phyloP scores from a whole-genome alignment of 2,329 filamentous ascomycete species.

The Monascus ruber region DNA sequence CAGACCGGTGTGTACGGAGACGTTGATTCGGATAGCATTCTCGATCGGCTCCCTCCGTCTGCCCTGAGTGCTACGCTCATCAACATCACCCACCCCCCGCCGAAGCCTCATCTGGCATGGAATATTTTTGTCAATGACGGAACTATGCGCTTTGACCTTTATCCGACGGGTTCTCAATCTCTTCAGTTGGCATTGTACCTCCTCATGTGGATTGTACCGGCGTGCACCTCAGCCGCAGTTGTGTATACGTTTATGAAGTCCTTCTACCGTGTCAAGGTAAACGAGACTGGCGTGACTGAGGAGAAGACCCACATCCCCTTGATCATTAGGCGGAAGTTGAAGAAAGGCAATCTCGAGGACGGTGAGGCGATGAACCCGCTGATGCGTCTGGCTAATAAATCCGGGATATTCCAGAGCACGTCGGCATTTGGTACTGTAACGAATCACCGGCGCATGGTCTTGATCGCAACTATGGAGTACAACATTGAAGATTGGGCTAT shows the following conservation, averaged over 20 bases:
- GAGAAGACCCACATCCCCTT: constrained; percentile 33
- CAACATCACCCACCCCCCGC: constrained; percentile 48
- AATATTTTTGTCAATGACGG: constrained; percentile 46
- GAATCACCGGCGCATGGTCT: constrained; percentile 42
- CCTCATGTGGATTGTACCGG: constrained; percentile 43
- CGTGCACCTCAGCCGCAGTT: constrained; percentile 38
- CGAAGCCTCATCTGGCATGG: constrained; percentile 45
- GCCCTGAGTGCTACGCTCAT: constrained; percentile 45
- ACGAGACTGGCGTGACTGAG: constrained; percentile 44
- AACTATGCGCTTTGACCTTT: constrained; percentile 39
- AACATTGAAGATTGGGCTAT: constrained; percentile 60
- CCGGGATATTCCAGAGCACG: constrained; percentile 26
- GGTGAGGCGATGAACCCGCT: constrained; percentile 22
- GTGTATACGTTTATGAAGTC: constrained; percentile 49
- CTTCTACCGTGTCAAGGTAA: constrained; percentile 55
- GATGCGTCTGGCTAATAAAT: constrained; percentile 23
- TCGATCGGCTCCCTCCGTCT: constrained; percentile 52
- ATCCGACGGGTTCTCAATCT: constrained; percentile 43
- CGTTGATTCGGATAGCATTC: constrained; percentile 47
- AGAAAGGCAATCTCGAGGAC: constrained; percentile 12
- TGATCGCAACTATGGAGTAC: constrained; percentile 62
- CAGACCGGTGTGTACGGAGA: constrained; percentile 50
- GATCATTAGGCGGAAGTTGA: constrained; percentile 24
- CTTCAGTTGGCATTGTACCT: constrained; percentile 45
- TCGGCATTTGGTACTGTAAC: constrained; percentile 20